Evolutionary conservation across 2,329 filamentous ascomycete genomes (phyloP).

Genomic region (Pseudopyricularia javanii): DNA sequence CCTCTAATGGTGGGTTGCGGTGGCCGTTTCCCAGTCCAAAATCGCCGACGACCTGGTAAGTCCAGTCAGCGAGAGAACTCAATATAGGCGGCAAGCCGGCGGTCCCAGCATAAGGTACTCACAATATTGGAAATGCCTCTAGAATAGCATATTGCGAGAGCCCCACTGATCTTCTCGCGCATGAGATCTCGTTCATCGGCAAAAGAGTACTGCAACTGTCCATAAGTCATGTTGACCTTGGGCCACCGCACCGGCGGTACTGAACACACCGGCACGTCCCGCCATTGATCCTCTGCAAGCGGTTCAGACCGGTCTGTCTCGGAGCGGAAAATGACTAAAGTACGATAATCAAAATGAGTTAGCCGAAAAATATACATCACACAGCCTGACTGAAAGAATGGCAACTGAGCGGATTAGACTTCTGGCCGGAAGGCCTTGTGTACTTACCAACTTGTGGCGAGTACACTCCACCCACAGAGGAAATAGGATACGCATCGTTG

Average conservation of each 20-base stretch:
- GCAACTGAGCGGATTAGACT: neutral
- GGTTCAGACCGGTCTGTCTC: conserved; percentile 53
- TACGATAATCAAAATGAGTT: neutral
- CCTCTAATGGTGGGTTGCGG: conserved; percentile 51
- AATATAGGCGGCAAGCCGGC: neutral
- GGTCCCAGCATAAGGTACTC: conserved; percentile 10
- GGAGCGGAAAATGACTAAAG: conserved; percentile 57
- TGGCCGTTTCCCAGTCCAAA: conserved; percentile 53
- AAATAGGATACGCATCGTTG: conserved; percentile 56
- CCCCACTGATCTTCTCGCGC: conserved; percentile 58
- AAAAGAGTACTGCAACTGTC: conserved; percentile 59
- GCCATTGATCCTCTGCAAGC: conserved; percentile 38
- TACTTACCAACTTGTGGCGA: conserved; percentile 53
- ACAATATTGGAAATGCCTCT: conserved; percentile 42
- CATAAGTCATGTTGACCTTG: conserved; percentile 46
- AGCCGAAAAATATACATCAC: neutral
- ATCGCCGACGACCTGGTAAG: conserved; percentile 37
- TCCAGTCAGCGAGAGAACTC: neutral
- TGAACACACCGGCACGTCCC: conserved; percentile 57
- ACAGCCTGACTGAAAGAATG: neutral
- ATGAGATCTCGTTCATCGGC: conserved; percentile 58
- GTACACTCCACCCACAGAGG: conserved; percentile 55
- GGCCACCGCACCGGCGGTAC: conserved; percentile 61
- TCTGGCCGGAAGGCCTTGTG: neutral
- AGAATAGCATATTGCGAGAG: conserved; percentile 56